Evolutionary conservation across 2,329 filamentous ascomycete species (phyloP), one percentile per base, ranked within the genome.

Genomic region (Ramichloridium luteum): DNA sequence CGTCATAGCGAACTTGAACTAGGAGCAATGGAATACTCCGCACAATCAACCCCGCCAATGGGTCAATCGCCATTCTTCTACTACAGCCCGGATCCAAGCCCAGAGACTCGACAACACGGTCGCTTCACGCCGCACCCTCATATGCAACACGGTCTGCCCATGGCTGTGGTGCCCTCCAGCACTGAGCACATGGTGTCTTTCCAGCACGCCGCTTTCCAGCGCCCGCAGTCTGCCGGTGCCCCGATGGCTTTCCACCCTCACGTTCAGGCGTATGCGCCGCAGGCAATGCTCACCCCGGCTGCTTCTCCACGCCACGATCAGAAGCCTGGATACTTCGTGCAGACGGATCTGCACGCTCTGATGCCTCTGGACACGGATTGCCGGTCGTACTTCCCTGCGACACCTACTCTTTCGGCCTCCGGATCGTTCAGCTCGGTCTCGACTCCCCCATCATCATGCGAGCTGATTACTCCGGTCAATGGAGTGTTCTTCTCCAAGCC

Each of bases 401-500:
- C 86, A 13, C 86, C 86, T 29, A 80, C 85, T 27, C 69, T 94
- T 48, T 93, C 86, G 14, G 77, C 80, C 3, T 79, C 83, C 16
- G 80, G 80, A 44, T 93, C 86, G 62, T 76, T 73, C 42, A 93
- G 85, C 66, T 76, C 73, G 35, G 79, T 84, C 50, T 84, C 82
- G 64, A 93, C 84, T 68, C 84, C 88, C 16, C 72, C 70, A 31
- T 79, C 79, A 40, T 78, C 70, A 57, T 78, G 69, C 53, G 82
- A 85, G 40, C 60, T 92, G 36, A 77, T 80, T 41, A 92, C 84
- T n/a, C 84, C 85, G 2, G 66, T 86, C 55, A 82, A 83, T 60
- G 30, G 28, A n/a, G 39, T 45, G 10, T 52, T 50, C 40, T 47
- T 47, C 32, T 37, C 37, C 13, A 46, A 47, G 38, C 45, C 41